Evolutionary conservation across 352 stramenopile genomes (phyloP).

Genomic region (Globisporangium nodosum): DNA sequence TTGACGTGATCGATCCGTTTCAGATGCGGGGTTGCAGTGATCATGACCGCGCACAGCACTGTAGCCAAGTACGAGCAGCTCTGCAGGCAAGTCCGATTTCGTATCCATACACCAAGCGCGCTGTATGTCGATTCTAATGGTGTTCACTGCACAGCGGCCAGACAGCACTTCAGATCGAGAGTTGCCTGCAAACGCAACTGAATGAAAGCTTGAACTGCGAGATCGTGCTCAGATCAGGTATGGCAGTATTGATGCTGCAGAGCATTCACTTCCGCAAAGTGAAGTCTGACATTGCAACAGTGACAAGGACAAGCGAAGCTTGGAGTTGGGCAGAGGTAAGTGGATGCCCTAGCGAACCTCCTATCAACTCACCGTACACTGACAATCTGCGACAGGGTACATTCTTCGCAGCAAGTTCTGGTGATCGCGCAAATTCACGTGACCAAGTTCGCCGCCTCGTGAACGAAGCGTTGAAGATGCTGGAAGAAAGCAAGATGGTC

Average conservation of each 20-base stretch:
- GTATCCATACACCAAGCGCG: constrained; percentile 5
- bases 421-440: background rate
- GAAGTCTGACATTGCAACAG: background rate
- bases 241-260: background rate
- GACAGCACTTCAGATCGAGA: constrained; percentile 10
- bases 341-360: background rate
- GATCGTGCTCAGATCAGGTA: constrained; percentile 16
- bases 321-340: constrained; percentile 12
- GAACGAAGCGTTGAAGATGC: constrained; percentile 23
- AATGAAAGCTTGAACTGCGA: constrained; percentile 12
- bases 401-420: constrained; percentile 8
- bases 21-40: constrained; percentile 20
- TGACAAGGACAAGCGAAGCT: constrained; percentile 26
- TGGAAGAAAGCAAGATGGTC: constrained; percentile 27
- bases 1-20: background rate
- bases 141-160: constrained; percentile 4
- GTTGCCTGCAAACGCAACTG: constrained; percentile 4
- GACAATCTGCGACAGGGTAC: constrained; percentile 4
- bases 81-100: constrained; percentile 13
- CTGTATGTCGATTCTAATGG: background rate
- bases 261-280: background rate
- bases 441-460: constrained; percentile 8
- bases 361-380: background rate
- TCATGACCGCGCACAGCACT: constrained; percentile 23
- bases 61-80: constrained; percentile 16